Evolutionary conservation across 1,284 basidiomycete species (phyloP).

Genomic region (Trichosporon coremiiforme): DNA sequence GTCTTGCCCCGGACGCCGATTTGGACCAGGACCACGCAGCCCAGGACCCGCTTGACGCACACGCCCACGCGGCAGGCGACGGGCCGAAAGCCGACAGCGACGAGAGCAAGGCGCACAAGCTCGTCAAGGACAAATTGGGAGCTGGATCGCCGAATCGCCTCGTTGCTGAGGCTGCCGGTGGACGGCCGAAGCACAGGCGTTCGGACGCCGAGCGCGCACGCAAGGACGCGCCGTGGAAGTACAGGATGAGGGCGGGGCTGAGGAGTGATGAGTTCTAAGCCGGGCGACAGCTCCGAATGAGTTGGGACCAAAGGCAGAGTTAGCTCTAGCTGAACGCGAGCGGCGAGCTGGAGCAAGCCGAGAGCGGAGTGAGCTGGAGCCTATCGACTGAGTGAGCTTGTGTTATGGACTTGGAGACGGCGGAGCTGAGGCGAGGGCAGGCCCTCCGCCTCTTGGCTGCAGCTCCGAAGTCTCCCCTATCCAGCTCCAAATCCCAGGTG

Average conservation of each 20-base stretch:
- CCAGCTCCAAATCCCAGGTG: background rate
- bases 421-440: background rate
- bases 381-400: too few species aligned
- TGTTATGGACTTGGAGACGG: too few species aligned
- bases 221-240: constrained; percentile 19
- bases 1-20: constrained; percentile 46
- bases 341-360: background rate
- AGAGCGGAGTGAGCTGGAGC: too few species aligned
- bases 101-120: constrained; percentile 14
- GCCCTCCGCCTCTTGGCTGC: background rate
- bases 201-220: constrained; percentile 18
- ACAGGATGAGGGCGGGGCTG: constrained; percentile 44
- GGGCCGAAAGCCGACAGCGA: constrained; percentile 34
- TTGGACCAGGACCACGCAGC: constrained; percentile 48
- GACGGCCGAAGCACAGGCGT: constrained; percentile 10
- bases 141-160: background rate
- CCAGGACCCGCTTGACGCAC: constrained; percentile 49
- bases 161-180: constrained; percentile 1
- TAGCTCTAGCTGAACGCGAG: background rate
- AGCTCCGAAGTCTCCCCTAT: background rate
- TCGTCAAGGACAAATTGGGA: background rate
- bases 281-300: too few species aligned
- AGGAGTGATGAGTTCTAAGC: constrained; percentile 47
- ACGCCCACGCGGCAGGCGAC: constrained; percentile 50
- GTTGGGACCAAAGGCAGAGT: too few species aligned